Base-by-base conservation (phyloP, 2,329 filamentous ascomycete species). In the Cladosporium halotolerans region DNA sequence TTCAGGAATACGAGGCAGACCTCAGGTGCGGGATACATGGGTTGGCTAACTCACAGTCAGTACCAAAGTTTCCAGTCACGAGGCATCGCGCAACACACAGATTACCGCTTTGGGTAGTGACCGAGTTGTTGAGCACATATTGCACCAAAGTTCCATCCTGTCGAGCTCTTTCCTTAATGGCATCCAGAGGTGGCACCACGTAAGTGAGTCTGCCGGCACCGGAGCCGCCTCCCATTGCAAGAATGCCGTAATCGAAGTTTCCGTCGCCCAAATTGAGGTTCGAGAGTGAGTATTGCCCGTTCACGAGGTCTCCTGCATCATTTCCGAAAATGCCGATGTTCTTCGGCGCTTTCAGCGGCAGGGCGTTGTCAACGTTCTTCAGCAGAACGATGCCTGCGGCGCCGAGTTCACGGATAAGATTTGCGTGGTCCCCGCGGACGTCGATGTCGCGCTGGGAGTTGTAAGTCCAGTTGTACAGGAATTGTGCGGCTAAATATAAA, bases 1-100 rank as follows among this genome's bases (percentile, higher is more conserved):
- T 83, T 84, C 54, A 83, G 70, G 66, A 83, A 80, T 31, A 83
- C 79, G n/a, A 83, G 69, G 65, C 59, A 74, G 9, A 45, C 43
- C 28, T 53, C 50, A 6, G 50, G 50, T 3, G 34, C 9, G 2
- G 50, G 50, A 14, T 53, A 53, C 10, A 42, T 23, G 5, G 50
- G 50, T 34, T 48, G 34, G 13, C 45, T 48, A n/a, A 14, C 10
- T 32, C 9, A 3, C 11, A 5, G 34, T 48, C 38, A 48, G 45
- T 6, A 14, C n/a, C 16, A 2, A 14, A 46, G 19, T 23, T 23
- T 3, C 6, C 6, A 5, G 5, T 3, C 10, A 19, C 6, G 11
- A 10, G 32, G 4, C 5, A 36, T 13, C 11, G 3, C 5, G 11
- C 4, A 13, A 57, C 61, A 44, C 62, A 67, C 48, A 66, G 64